These are phyloP conservation scores for Candida neerlandica DNA, from an alignment of 1,139 yeast species.

Conservation along the genomic window DNA sequence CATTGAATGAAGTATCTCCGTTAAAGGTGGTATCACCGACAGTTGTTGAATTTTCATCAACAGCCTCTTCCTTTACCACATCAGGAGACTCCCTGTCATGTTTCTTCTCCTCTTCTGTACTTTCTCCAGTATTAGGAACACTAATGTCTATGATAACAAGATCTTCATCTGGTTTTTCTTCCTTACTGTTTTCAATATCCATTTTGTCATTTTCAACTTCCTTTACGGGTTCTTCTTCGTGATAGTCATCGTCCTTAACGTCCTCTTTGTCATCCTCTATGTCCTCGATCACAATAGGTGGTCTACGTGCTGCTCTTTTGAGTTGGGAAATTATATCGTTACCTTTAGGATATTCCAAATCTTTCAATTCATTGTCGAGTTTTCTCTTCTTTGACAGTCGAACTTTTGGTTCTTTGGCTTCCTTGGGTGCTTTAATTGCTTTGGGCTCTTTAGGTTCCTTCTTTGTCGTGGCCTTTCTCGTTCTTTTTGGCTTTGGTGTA, in stretches of 20 bases:
- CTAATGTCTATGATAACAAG: too few species aligned
- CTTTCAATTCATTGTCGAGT: constrained; percentile 2
- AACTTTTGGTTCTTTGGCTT: constrained; percentile 4
- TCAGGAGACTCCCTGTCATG: constrained; percentile 1
- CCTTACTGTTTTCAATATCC: constrained; percentile 3
- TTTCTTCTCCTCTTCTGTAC: neutral
- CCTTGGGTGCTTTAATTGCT: neutral
- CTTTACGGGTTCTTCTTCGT: constrained; percentile 2
- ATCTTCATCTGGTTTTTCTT: constrained; percentile 3
- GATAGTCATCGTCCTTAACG: neutral
- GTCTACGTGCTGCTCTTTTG: constrained; percentile 3
- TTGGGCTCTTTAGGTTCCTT: neutral
- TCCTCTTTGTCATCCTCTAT: neutral
- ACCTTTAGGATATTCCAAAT: neutral
- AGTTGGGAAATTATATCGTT: neutral
- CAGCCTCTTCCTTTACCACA: neutral
- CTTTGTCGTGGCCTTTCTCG: neutral
- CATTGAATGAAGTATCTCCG: neutral
- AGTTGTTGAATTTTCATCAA: neutral
- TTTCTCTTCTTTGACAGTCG: constrained; percentile 3
- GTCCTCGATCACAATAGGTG: neutral
- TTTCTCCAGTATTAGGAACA: too few species aligned
- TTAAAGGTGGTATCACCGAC: neutral
- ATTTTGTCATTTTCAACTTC: constrained; percentile 2
- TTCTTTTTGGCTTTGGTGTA: constrained; percentile 2